Evolutionary conservation across 2,329 filamentous ascomycete genomes (phyloP).

Genomic region (Sporothrix pseudoabietina): DNA sequence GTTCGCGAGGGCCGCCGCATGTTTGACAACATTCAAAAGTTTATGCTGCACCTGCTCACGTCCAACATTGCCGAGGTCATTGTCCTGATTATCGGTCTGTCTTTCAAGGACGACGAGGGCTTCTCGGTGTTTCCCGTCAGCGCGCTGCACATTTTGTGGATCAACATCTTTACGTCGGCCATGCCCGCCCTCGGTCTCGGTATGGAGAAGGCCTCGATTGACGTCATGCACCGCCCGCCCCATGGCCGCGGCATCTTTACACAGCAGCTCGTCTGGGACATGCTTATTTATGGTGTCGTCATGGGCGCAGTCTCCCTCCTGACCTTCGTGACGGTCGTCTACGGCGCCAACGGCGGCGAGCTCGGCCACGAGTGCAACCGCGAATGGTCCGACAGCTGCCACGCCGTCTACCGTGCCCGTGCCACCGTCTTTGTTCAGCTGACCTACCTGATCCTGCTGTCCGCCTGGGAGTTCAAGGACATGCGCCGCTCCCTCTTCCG

Average conservation of each 20-base stretch:
- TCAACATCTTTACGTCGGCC: slow-evolving; percentile 89
- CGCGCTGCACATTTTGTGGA: slow-evolving; percentile 87
- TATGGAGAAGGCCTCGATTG: slow-evolving; percentile 71
- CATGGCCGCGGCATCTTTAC: slow-evolving; percentile 78
- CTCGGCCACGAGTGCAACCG: slow-evolving; percentile 67
- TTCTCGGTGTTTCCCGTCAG: slow-evolving; percentile 84
- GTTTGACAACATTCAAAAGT: slow-evolving; percentile 89
- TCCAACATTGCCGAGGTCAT: slow-evolving; percentile 85
- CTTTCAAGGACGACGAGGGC: slow-evolving; percentile 70
- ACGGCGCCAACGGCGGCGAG: slow-evolving; percentile 56
- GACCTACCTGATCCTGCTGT: slow-evolving; percentile 72
- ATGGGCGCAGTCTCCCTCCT: slow-evolving; percentile 70
- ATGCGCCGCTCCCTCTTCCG: slow-evolving; percentile 71
- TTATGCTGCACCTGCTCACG: slow-evolving; percentile 75
- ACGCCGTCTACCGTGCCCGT: slow-evolving; percentile 67
- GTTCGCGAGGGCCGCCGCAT: slow-evolving; percentile 82
- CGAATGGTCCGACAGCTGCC: slow-evolving; percentile 57
- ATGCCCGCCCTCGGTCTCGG: slow-evolving; percentile 87
- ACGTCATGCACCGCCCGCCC: slow-evolving; percentile 79
- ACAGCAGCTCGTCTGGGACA: slow-evolving; percentile 74
- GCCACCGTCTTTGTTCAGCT: slow-evolving; percentile 73
- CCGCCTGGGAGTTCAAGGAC: slow-evolving; percentile 78
- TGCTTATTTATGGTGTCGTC: slow-evolving; percentile 75
- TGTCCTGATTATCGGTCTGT: slow-evolving; percentile 77
- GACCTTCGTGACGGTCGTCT: slow-evolving; percentile 67